Evolutionary conservation across 495 filamentous ascomycete species (phyloP), one percentile per base, ranked within the genome.

Genomic region (Extremus antarcticus): DNA sequence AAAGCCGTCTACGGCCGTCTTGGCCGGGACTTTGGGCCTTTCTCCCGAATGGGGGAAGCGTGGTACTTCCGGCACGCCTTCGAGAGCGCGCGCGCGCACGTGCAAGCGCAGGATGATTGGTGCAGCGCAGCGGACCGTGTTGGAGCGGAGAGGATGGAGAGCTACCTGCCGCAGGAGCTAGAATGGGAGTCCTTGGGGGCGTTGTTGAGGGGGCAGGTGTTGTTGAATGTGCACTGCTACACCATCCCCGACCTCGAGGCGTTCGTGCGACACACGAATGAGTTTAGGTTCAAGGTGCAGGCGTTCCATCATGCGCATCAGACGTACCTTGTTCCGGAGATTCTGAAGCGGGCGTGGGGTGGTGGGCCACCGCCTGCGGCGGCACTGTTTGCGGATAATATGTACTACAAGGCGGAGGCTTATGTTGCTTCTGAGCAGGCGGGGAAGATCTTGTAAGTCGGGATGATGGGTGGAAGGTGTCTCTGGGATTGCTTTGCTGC

Each of bases 221-320:
- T 75, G 38, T 66, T 84, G 40, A 84, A 85, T 64, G 77, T 78
- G 1, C 82, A 85, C 58, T 85, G 82, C 65, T 85, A 85, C 64
- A 80, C 79, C n/a, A 70, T 78, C 2, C 72, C 78, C 11, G 82
- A 85, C 58, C 70, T 85, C 13, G 80, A 83, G 63, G 77, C 77
- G 25, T 78, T 84, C 58, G 70, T 84, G 7, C 71, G 74, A 43
- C 79, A 82, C 62, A 78, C 74, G 7, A 80, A 84, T 55, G 81
- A 85, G 66, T 85, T 85, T 69, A 75, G 77, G 56, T 82, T 84
- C 62, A 64, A 71, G 19, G 63, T 83, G 25, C 70, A 74, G 8
- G 80, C 81, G 0, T 84, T 85, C 61, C 81, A 85, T 63, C 81
- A 85, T 60, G 81, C 81, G 10, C 76, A 82, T 50, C 72, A 78